Conservation (phyloP, 2,329 filamentous ascomycete genomes). For the Chrysoporthe cubensis region DNA sequence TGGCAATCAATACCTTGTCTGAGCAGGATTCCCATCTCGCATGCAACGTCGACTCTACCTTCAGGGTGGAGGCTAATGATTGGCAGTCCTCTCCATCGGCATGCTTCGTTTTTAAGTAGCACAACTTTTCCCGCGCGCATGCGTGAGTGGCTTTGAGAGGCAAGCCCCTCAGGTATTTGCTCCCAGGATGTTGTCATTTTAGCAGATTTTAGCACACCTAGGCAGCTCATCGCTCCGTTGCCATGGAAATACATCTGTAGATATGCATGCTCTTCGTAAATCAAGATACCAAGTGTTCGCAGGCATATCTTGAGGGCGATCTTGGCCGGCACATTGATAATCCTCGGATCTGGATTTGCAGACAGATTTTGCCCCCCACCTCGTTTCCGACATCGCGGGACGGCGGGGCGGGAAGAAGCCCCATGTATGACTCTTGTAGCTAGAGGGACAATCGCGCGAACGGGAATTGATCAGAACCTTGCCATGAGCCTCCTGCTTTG, state of each 20-base stretch:
- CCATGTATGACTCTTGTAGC: slow-evolving; percentile 1
- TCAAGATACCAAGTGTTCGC: not conserved
- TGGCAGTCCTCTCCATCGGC: not conserved
- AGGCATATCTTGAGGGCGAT: not conserved
- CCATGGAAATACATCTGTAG: not conserved
- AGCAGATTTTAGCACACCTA: no score
- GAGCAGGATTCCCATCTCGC: slow-evolving; percentile 7
- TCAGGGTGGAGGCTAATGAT: slow-evolving; percentile 21
- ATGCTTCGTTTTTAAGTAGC: not conserved
- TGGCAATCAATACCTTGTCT: slow-evolving; percentile 21
- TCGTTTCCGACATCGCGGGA: slow-evolving; percentile 13
- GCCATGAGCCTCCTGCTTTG: not conserved
- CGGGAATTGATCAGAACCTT: not conserved
- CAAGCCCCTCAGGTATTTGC: no score
- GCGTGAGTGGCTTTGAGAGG: not conserved
- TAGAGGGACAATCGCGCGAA: not conserved
- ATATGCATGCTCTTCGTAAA: not conserved
- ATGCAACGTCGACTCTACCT: slow-evolving; percentile 5
- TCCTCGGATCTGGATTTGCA: slow-evolving; percentile 7
- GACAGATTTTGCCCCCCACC: not conserved
- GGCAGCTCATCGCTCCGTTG: not conserved
- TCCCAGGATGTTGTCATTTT: no score
- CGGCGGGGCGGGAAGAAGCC: slow-evolving; percentile 10
- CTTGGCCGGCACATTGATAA: slow-evolving; percentile 11
- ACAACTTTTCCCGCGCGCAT: not conserved